phyloP scores from a whole-genome alignment of 78 protist species.

The Corallochytrium limacisporum region DNA sequence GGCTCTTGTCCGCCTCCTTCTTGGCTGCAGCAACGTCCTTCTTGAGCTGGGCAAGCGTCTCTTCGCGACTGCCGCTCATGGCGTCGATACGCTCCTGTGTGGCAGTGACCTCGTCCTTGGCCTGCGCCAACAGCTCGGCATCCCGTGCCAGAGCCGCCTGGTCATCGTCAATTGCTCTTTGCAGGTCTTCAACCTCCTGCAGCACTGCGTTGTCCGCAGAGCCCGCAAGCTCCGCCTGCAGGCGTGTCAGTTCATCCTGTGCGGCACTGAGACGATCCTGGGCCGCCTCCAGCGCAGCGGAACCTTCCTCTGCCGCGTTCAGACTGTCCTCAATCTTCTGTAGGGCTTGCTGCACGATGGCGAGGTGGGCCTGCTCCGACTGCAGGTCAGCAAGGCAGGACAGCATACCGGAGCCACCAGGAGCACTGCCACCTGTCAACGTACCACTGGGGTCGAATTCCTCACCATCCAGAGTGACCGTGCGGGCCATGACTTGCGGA shows the following conservation, averaged over 20 bases:
- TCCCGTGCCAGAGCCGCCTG: neutral
- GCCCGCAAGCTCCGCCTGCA: conserved; percentile 4
- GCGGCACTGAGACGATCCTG: conserved; percentile 29
- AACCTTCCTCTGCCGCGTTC: no score
- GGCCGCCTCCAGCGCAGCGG: no score
- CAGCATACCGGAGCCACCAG: no score
- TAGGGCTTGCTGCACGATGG: no score
- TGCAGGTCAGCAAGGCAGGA: no score
- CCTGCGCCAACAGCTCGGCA: neutral
- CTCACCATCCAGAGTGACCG: conserved; percentile 95
- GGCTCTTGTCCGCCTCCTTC: no score
- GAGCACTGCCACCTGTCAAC: conserved; percentile 81
- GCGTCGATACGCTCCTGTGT: neutral
- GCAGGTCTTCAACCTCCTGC: conserved; percentile 7
- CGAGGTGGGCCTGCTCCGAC: no score
- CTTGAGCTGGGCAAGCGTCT: neutral
- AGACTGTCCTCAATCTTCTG: no score
- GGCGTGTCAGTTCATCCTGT: neutral
- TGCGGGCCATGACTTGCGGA: neutral
- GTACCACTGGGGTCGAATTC: conserved; percentile 90
- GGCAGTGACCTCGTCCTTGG: neutral
- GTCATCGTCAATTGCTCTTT: neutral
- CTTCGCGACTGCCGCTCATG: neutral
- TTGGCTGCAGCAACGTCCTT: no score
- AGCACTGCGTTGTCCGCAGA: neutral